These are phyloP conservation scores for Plectranthus barbatus DNA, from an alignment of 257 asterid genomes.

Conservation along the genomic window DNA sequence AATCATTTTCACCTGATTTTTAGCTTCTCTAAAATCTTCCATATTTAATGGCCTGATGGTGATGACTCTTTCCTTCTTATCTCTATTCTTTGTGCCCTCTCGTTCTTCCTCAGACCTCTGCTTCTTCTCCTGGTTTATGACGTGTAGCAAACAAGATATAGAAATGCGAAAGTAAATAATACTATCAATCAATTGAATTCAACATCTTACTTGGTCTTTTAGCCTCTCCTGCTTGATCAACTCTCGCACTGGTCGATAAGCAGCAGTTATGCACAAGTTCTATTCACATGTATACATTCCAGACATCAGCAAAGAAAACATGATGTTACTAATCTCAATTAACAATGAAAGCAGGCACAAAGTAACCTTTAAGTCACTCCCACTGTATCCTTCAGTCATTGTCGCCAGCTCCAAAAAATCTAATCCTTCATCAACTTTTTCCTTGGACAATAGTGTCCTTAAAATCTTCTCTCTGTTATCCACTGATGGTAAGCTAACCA, in stretches of 20 bases:
- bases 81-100: constrained; percentile 2
- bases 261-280: constrained; percentile 88
- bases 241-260: constrained; percentile 88
- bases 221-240: constrained; percentile 62
- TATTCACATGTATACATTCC: constrained; percentile 16
- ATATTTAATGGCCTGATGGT: constrained; percentile 62
- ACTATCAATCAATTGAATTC: too few species aligned
- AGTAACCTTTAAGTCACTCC: constrained; percentile 84
- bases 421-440: constrained; percentile 48
- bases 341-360: background rate
- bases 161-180: background rate
- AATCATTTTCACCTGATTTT: constrained; percentile 43
- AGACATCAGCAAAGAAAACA: background rate
- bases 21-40: constrained; percentile 71
- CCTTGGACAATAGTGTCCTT: constrained; percentile 68
- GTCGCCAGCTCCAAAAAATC: constrained; percentile 62
- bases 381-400: constrained; percentile 76
- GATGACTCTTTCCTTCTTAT: constrained; percentile 35
- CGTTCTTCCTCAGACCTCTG: constrained; percentile 24
- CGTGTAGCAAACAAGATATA: background rate
- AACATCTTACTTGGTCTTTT: constrained; percentile 49
- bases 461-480: constrained; percentile 73
- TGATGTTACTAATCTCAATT: background rate
- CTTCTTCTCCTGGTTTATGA: constrained; percentile 41
- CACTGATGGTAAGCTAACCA: constrained; percentile 76